Percentiles rank a stretch among this genome's conserved stretches.
Conservation (phyloP, 2,329 filamentous ascomycete species). For the Thermothelomyces thermophilus region DNA sequence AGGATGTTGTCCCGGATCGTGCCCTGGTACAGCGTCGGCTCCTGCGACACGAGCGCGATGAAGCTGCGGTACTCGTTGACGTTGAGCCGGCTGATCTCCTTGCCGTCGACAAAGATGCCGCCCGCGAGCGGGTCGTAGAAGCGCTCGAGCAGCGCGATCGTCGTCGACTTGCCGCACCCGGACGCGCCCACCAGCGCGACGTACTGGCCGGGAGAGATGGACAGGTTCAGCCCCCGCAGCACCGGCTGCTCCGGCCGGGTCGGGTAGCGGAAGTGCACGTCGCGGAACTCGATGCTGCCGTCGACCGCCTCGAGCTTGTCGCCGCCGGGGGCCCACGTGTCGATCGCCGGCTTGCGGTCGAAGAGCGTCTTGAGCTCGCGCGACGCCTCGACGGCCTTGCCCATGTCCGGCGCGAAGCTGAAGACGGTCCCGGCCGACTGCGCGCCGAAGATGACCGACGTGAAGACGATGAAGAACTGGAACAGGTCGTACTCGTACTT, state of each 20-base stretch:
- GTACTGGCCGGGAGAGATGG: slow-evolving; percentile 71
- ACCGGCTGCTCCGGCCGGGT: slow-evolving; percentile 89
- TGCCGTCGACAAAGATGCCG: slow-evolving; percentile 72
- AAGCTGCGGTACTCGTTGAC: slow-evolving; percentile 78
- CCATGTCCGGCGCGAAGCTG: slow-evolving; percentile 86
- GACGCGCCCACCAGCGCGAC: slow-evolving; percentile 88
- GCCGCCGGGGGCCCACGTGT: slow-evolving; percentile 70
- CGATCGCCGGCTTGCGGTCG: slow-evolving; percentile 73
- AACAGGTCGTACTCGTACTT: slow-evolving; percentile 67
- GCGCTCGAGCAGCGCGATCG: slow-evolving; percentile 83
- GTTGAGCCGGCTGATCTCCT: slow-evolving; percentile 74
- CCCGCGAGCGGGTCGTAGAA: slow-evolving; percentile 89
- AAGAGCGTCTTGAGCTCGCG: slow-evolving; percentile 75
- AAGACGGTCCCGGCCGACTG: slow-evolving; percentile 89
- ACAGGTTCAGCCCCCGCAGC: slow-evolving; percentile 72
- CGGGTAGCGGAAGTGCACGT: slow-evolving; percentile 92
- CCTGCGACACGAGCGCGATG: slow-evolving; percentile 85
- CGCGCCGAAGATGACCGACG: slow-evolving; percentile 80
- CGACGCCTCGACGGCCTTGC: slow-evolving; percentile 82
- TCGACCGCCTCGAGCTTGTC: slow-evolving; percentile 56
- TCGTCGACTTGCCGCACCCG: slow-evolving; percentile 91
- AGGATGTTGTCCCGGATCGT: slow-evolving; percentile 87
- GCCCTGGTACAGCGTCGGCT: slow-evolving; percentile 91
- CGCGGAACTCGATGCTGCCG: slow-evolving; percentile 78
- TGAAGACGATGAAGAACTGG: slow-evolving; percentile 90